Base-by-base conservation (phyloP, 352 stramenopile species). In the Nothophytophthora sp. region DNA sequence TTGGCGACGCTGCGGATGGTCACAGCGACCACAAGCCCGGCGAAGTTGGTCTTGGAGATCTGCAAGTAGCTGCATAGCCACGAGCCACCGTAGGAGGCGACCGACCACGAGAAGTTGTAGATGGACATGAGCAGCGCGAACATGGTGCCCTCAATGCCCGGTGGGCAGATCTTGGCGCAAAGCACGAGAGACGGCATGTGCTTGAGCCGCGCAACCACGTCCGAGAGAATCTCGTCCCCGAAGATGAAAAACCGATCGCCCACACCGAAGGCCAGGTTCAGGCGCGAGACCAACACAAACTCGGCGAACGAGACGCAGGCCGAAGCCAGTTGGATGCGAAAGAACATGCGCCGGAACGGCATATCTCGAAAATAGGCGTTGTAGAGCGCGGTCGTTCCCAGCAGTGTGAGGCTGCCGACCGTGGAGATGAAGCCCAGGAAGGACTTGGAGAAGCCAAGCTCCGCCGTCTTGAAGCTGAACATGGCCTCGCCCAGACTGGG, bases 101-200 rank as follows among this genome's bases (percentile, higher is more conserved):
- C 63, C 15, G 80, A 91, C 80, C 80, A 91, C 25, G 80, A 88
- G 19, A 91, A 91, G 46, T 91, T 91, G 70, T 88, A 91, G 55
- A 91, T 89, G 23, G 77, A 91, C 81, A 91, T 91, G 61, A 89
- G 81, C 63, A 91, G 50, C 23, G 96, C 96, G 73, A 99, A 99
- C 55, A 99, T 85, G 4, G 97, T 98, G 48, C 95, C 96, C 72
- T 99, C 96, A 36, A 99, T 90, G 39, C 96, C 96, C 23, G 82
- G 88, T 23, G 96, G 96, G 51, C 96, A 99, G 49, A 99, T 82
- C 58, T 93, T 92, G 50, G 94, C 92, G 39, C 96, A 97, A n/a
- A 99, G 70, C 37, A 98, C 93, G 22, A 99, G 80, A 40, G 88
- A 98, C 8, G 96, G 96, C 70, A 99, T 94, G 55, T 87, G 76